Conservation (phyloP, 1,284 basidiomycete genomes). For the Ustilago nuda region DNA sequence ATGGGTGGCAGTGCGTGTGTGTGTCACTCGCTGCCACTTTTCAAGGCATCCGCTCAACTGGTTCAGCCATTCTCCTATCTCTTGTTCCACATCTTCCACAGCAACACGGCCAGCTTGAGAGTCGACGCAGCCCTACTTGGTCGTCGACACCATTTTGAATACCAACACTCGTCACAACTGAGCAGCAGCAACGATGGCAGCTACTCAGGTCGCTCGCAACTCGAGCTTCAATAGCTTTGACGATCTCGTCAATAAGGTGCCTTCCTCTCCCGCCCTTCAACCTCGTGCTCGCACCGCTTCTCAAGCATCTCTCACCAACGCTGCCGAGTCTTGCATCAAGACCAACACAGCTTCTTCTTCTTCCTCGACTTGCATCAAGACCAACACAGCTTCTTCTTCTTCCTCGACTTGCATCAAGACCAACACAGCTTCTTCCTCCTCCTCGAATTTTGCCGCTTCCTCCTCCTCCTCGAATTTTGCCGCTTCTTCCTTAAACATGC, state of each 20-base stretch:
- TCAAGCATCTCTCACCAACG: constrained; percentile 3
- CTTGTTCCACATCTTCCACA: constrained; percentile 6
- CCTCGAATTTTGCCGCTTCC: constrained; percentile 5
- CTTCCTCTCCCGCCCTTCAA: constrained; percentile 35
- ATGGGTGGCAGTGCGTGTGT: not conserved
- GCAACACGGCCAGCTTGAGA: constrained; percentile 27
- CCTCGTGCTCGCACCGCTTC: constrained; percentile 32
- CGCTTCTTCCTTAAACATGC: constrained; percentile 43
- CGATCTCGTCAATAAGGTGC: constrained; percentile 57
- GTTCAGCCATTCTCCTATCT: constrained; percentile 5
- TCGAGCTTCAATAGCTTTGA: constrained; percentile 49
- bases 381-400: not conserved
- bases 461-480: constrained; percentile 4
- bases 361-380: not conserved
- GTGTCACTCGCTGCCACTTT: not conserved
- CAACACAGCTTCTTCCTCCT: not conserved
- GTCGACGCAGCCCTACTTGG: constrained; percentile 5
- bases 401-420: not conserved
- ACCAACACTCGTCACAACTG: not conserved
- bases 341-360: not conserved
- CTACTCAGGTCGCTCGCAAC: constrained; percentile 52
- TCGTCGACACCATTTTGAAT: not conserved
- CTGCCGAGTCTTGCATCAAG: constrained; percentile 3
- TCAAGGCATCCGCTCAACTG: not conserved
- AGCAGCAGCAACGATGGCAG: constrained; percentile 34